A percentile compares a stretch with the other conserved stretches of the same genome.
phyloP scores from a whole-genome alignment of 2,329 filamentous ascomycete species.

The Hymenoscyphus fructigenus region DNA sequence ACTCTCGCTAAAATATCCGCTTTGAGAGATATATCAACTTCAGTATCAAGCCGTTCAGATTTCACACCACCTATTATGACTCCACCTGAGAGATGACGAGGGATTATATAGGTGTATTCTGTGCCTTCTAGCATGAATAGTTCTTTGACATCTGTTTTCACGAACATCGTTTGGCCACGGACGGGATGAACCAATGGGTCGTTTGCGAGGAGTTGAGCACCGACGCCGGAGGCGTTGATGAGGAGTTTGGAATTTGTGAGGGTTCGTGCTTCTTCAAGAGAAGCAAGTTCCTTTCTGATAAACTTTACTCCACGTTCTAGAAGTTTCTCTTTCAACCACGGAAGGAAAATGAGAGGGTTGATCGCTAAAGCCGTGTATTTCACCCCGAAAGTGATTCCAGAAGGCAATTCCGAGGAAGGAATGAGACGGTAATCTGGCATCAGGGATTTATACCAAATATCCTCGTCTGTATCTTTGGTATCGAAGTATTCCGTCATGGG shows the following conservation, averaged over 20 bases:
- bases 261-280: constrained; percentile 18
- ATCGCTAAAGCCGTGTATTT: constrained; percentile 29
- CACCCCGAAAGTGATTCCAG: constrained; percentile 21
- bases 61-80: constrained; percentile 32
- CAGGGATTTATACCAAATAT: constrained; percentile 26
- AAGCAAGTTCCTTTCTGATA: constrained; percentile 20
- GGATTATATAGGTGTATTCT: constrained; percentile 33
- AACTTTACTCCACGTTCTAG: constrained; percentile 26
- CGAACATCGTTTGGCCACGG: constrained; percentile 32
- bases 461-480: constrained; percentile 16
- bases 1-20: constrained; percentile 29
- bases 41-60: constrained; percentile 27
- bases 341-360: constrained; percentile 26
- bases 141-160: constrained; percentile 25
- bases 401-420: constrained; percentile 18
- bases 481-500: constrained; percentile 31
- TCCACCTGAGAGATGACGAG: constrained; percentile 24
- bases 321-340: constrained; percentile 25
- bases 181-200: constrained; percentile 25
- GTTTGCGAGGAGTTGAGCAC: constrained; percentile 21
- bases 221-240: constrained; percentile 30
- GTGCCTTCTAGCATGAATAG: constrained; percentile 28
- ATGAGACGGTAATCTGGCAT: constrained; percentile 27
- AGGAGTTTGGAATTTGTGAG: constrained; percentile 21
- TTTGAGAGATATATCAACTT: constrained; percentile 26